These are phyloP conservation scores for Elsinoe fawcettii DNA, from an alignment of 2,329 filamentous ascomycete species.

Conservation along the genomic window DNA sequence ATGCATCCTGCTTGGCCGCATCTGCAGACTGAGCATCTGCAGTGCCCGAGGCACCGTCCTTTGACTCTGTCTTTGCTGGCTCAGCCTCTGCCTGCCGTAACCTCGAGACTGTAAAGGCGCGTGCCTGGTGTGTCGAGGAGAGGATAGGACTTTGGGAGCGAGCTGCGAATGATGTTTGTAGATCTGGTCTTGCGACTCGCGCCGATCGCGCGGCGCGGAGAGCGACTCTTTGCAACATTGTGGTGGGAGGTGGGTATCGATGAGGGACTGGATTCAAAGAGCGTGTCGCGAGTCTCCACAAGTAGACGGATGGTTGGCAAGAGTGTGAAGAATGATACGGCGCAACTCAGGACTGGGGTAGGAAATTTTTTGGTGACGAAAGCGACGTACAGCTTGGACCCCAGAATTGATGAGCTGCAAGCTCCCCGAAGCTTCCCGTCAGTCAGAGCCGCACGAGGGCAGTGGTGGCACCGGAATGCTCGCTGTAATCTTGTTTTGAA, in stretches of 20 bases:
- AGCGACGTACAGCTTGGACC: slow-evolving; percentile 7
- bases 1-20: slow-evolving; percentile 41
- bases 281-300: not conserved
- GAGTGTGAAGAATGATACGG: not conserved
- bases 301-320: not conserved
- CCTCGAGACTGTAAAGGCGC: slow-evolving; percentile 3
- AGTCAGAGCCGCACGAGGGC: slow-evolving; percentile 12
- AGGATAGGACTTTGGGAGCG: not conserved
- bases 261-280: not conserved
- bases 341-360: not conserved
- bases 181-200: not conserved
- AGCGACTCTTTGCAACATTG: not conserved
- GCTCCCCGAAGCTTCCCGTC: slow-evolving; percentile 21
- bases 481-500: not conserved
- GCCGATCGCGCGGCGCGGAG: not conserved
- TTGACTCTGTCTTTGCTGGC: slow-evolving; percentile 30
- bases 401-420: not conserved
- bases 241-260: not conserved
- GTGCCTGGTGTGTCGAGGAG: not conserved
- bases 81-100: slow-evolving; percentile 24
- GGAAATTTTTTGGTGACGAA: slow-evolving; percentile 11
- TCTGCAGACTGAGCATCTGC: slow-evolving; percentile 30
- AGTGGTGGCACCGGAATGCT: not conserved
- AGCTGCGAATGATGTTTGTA: not conserved
- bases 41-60: slow-evolving; percentile 22